These are phyloP conservation scores for Citrus mangshanensis DNA, from an alignment of 345 rosid species.

Conservation along the genomic window DNA sequence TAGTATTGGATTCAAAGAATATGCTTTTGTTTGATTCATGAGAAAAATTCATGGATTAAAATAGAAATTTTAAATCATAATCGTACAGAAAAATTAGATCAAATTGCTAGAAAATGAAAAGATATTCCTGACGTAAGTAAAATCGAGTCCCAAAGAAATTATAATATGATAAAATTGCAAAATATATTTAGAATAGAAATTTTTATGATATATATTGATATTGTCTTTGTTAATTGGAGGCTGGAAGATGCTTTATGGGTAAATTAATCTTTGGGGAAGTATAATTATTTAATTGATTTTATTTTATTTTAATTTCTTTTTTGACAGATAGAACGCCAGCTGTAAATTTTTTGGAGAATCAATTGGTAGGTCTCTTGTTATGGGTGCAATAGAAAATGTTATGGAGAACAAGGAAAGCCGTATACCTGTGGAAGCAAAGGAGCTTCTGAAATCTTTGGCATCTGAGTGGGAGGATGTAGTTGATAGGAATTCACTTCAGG, in stretches of 20 bases:
- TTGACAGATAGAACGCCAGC: background rate
- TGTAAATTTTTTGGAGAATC: background rate
- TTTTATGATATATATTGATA: background rate
- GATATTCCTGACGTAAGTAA: background rate
- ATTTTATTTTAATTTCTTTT: background rate
- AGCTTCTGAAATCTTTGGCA: slow-evolving; percentile 53
- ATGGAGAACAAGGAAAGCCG: slow-evolving; percentile 3
- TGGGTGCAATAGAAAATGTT: slow-evolving; percentile 30
- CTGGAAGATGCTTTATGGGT: background rate
- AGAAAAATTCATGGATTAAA: too few species aligned
- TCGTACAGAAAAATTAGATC: too few species aligned
- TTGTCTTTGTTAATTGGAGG: background rate
- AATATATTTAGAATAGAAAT: too few species aligned
- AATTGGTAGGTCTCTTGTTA: slow-evolving; percentile 1
- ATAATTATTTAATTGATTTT: background rate
- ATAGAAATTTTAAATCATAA: too few species aligned
- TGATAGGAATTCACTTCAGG: slow-evolving; percentile 51
- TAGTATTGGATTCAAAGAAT: background rate
- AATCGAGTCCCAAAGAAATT: background rate
- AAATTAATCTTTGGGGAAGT: background rate
- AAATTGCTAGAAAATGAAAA: too few species aligned
- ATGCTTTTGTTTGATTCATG: background rate
- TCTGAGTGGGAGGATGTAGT: slow-evolving; percentile 74
- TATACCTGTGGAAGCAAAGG: slow-evolving; percentile 39
- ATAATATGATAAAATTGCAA: too few species aligned